Percentiles rank a stretch among this genome's conserved stretches.
Evolutionary conservation across 768 basidiomycete genomes (phyloP).

Genomic region (Myochromella boudieri): DNA sequence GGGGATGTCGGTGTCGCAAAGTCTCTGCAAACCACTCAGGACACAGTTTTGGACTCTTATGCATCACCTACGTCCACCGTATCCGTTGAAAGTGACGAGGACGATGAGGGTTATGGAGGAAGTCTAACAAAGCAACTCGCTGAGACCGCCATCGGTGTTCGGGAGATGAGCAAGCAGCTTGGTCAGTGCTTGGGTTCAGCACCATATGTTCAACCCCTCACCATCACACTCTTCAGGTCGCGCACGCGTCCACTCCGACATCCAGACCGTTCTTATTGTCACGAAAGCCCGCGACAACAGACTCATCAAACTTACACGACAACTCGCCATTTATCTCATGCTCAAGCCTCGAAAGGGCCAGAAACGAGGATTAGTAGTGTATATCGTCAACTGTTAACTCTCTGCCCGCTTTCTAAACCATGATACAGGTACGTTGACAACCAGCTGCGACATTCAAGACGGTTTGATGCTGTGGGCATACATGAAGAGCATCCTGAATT

Average conservation of each 20-base stretch:
- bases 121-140: conserved; percentile 92
- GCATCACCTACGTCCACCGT: conserved; percentile 20
- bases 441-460: conserved; percentile 83
- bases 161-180: conserved; percentile 98
- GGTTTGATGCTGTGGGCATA: conserved; percentile 93
- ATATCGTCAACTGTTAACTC: conserved; percentile 18
- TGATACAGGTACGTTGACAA: conserved; percentile 84
- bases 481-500: conserved; percentile 84
- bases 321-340: conserved; percentile 96
- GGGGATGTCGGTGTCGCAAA: conserved; percentile 50
- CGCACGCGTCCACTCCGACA: conserved; percentile 86
- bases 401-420: conserved; percentile 8
- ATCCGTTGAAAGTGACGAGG: conserved; percentile 39
- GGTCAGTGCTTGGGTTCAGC: conserved; percentile 48
- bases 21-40: conserved; percentile 37
- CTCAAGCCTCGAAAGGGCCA: conserved; percentile 66
- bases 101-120: conserved; percentile 68
- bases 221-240: conserved; percentile 58
- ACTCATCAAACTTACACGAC: conserved; percentile 90
- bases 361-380: conserved; percentile 86
- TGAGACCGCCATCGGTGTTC: conserved; percentile 94
- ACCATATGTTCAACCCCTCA: conserved; percentile 1
- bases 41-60: conserved; percentile 14
- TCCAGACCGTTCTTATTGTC: conserved; percentile 91
- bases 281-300: conserved; percentile 98